These are phyloP conservation scores for Claviceps quebecensis DNA, from an alignment of 2,329 filamentous ascomycete species.

Conservation along the genomic window DNA sequence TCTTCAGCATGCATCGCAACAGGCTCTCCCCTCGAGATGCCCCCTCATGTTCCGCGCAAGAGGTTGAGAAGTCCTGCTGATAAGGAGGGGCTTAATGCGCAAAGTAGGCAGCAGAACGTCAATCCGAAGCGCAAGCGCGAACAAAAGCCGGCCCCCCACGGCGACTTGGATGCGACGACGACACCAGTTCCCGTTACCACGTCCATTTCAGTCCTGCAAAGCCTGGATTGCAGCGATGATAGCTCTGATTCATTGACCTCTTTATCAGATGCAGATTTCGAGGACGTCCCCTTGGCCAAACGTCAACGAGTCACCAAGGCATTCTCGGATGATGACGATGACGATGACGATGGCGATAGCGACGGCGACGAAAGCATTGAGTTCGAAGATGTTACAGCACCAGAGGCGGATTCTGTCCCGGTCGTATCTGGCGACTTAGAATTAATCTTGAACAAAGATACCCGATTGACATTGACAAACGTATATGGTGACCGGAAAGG, in stretches of 20 bases:
- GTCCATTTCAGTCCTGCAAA: slow-evolving; percentile 26
- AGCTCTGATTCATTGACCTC: slow-evolving; percentile 37
- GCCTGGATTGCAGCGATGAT: slow-evolving; percentile 30
- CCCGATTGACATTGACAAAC: slow-evolving; percentile 46
- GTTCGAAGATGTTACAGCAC: slow-evolving; percentile 50
- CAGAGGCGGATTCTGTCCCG: slow-evolving; percentile 38
- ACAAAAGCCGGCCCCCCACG: slow-evolving; percentile 45
- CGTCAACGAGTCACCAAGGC: slow-evolving; percentile 20
- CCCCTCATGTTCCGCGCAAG: slow-evolving; percentile 55
- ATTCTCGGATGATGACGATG: slow-evolving; percentile 11
- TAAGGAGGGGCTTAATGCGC: slow-evolving; percentile 7
- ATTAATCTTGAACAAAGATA: slow-evolving; percentile 50
- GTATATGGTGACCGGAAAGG: slow-evolving; percentile 61
- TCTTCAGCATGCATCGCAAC: slow-evolving; percentile 7
- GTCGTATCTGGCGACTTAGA: slow-evolving; percentile 54
- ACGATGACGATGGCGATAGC: slow-evolving; percentile 11
- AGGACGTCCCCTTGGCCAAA: slow-evolving; percentile 27
- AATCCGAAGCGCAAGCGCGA: slow-evolving; percentile 6
- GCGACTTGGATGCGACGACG: slow-evolving; percentile 40
- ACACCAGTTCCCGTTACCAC: slow-evolving; percentile 30
- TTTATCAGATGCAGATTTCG: slow-evolving; percentile 43
- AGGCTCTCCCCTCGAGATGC: slow-evolving; percentile 33
- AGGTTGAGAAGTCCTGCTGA: slow-evolving; percentile 37
- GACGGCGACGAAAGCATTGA: slow-evolving; percentile 28
- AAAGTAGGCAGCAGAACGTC: slow-evolving; percentile 12